phyloP scores from a whole-genome alignment of 768 basidiomycete genomes.

The Phallus indusiatus region DNA sequence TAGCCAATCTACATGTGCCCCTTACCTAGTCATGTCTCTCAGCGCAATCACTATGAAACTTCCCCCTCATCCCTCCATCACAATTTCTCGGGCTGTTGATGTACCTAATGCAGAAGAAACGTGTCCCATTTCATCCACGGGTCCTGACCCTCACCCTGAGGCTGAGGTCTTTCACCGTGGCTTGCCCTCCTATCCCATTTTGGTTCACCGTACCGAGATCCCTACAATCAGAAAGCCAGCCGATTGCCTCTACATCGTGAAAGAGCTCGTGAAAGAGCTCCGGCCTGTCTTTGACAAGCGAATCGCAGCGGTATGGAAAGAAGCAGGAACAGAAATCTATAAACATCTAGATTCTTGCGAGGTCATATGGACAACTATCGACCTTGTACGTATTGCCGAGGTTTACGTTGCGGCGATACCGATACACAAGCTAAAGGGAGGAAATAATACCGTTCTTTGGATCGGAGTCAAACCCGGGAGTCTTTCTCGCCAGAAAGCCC shows the following conservation, averaged over 20 bases:
- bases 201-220: constrained; percentile 21
- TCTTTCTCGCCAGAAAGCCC: constrained; percentile 20
- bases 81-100: too few species aligned
- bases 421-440: too few species aligned
- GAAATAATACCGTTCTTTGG: too few species aligned
- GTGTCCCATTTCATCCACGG: too few species aligned
- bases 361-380: constrained; percentile 23
- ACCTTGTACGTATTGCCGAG: constrained; percentile 24
- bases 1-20: too few species aligned
- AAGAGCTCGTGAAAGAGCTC: constrained; percentile 23
- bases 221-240: constrained; percentile 18
- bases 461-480: constrained; percentile 25
- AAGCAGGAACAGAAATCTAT: constrained; percentile 16
- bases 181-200: constrained; percentile 18
- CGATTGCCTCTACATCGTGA: constrained; percentile 16
- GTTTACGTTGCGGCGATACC: constrained; percentile 16
- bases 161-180: constrained; percentile 21
- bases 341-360: constrained; percentile 18
- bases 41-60: too few species aligned
- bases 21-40: too few species aligned
- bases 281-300: constrained; percentile 22
- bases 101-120: too few species aligned
- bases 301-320: constrained; percentile 19
- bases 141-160: neutral
- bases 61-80: too few species aligned